Percentiles rank a stretch among this genome's conserved stretches.
These are phyloP conservation scores for Serendipita sp. DNA, from an alignment of 768 basidiomycete genomes.

Conservation along the genomic window DNA sequence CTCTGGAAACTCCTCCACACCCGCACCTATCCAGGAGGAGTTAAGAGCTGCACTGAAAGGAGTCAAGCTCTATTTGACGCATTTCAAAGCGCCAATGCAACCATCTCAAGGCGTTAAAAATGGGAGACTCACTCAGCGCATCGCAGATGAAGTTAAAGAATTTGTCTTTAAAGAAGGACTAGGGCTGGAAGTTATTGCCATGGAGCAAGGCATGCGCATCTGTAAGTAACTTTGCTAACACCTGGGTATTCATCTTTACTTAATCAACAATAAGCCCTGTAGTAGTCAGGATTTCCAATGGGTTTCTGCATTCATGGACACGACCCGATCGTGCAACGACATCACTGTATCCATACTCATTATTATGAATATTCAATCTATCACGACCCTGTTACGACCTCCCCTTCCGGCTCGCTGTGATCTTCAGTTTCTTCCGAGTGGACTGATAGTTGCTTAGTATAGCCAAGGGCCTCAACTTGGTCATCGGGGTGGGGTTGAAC, in stretches of 20 bases:
- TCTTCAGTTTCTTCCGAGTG: not conserved
- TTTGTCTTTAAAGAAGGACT: conserved; percentile 46
- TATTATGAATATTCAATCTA: not conserved
- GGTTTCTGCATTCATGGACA: too few species aligned
- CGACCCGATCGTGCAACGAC: not conserved
- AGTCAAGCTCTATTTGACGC: conserved; percentile 51
- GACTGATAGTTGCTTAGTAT: not conserved
- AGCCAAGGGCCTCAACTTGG: not conserved
- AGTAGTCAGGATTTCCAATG: too few species aligned
- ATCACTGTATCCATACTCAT: not conserved
- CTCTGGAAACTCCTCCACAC: not conserved
- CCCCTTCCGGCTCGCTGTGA: too few species aligned
- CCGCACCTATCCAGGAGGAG: not conserved
- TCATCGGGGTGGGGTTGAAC: not conserved
- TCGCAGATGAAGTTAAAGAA: conserved; percentile 53
- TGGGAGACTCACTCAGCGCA: conserved; percentile 43
- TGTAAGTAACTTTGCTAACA: conserved; percentile 30
- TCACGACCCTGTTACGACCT: not conserved
- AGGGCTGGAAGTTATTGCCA: conserved; percentile 54
- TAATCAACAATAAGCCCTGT: too few species aligned
- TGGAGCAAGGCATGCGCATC: conserved; percentile 68
- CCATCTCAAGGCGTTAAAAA: conserved; percentile 24
- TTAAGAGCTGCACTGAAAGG: conserved; percentile 16
- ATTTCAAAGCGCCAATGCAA: conserved; percentile 70
- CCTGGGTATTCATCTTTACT: too few species aligned